Base-by-base conservation (phyloP, 768 basidiomycete genomes). In the Baorangia bicolor region DNA sequence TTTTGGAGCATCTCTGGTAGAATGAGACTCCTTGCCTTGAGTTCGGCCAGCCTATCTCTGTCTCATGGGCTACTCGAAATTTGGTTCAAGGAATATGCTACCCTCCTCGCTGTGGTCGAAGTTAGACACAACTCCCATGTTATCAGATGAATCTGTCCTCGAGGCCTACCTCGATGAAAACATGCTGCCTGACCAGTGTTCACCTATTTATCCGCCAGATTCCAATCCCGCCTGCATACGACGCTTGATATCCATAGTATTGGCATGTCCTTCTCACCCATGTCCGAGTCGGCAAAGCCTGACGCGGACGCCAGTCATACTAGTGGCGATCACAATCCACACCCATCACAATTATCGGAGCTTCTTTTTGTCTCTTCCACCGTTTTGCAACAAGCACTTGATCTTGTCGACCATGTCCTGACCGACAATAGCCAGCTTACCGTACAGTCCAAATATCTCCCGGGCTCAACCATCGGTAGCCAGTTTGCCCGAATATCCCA, bases 401-500 rank as follows among this genome's bases (percentile, higher is more conserved):
- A 88, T 61, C 73, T 93, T 39, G 69, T 92, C 49, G 82, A 87
- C 66, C 79, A 85, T 46, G 74, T 82, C 57, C 75, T 94, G 49
- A 80, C 77, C 14, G 77, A 81, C 12, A 86, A 93, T 64, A 81
- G 83, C 16, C 90, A 92, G 67, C 79, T 94, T 49, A 81, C 77
- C 13, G 76, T 78, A 16, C 76, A 80, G 51, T 92, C 90, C n/a
- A 79, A 82, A 65, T 85, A 81, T 64, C 78, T 94, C 49, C 89
- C 90, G n/a, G 92, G 92, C 16, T 92, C 90, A 11, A 92, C 92
- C 6, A 94, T 94, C 54, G 91, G 91, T 90, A 70, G 55, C 69
- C 62, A 51, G 6, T 39, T 18, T 47, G 4, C 49, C 51, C 18
- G 5, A 28, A 14, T 28, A 40, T 21, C 20, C 16, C 34, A 40